Base-by-base conservation (phyloP, 148 eudicot species). In the Silene uniflora region DNA sequence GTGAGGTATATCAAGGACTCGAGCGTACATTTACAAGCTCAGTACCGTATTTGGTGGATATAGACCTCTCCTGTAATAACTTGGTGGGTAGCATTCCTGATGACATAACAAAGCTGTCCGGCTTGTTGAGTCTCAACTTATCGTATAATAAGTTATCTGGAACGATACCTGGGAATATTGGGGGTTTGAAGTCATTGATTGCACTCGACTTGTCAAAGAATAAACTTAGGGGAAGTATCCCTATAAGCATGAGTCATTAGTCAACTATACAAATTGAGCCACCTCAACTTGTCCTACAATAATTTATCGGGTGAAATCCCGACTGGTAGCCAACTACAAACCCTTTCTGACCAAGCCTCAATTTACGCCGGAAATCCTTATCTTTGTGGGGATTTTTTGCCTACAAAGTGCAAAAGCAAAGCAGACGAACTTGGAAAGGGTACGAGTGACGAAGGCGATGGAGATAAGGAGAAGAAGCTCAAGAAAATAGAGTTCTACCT, bases 211-310 rank as follows among this genome's bases (percentile, higher is more conserved):
- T n/a, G n/a, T n/a, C n/a, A n/a, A n/a, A n/a, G n/a, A n/a, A n/a
- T n/a, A 6, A 79, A 82, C 79, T 82, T n/a, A 44, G 22, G 7
- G 84, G 84, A 6, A 54, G 44, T 59, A 82, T 82, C n/a, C 85
- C 85, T 46, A 7, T 14, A 55, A 78, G 76, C 78, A 29, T 82
- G 27, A 65, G 76, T 23, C 22, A 54, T 82, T 21, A 65, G 76
- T 23, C 22, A 54, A 5, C 12, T 82, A 29, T 17, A 14, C 24
- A 17, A 62, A 1, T 61, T 75, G 7, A 11, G 16, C 11, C 1
- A 22, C 61, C 55, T 78, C 49, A 71, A 82, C 78, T 71, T 82
- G 58, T 82, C 85, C 18, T 64, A 70, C 58, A 82, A 82, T 19
- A 59, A 78, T 46, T 47, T 78, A 23, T 54, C 69, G 0, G 79